Base-by-base conservation (phyloP, 495 filamentous ascomycete species). In the Glutinoglossum americanum region DNA sequence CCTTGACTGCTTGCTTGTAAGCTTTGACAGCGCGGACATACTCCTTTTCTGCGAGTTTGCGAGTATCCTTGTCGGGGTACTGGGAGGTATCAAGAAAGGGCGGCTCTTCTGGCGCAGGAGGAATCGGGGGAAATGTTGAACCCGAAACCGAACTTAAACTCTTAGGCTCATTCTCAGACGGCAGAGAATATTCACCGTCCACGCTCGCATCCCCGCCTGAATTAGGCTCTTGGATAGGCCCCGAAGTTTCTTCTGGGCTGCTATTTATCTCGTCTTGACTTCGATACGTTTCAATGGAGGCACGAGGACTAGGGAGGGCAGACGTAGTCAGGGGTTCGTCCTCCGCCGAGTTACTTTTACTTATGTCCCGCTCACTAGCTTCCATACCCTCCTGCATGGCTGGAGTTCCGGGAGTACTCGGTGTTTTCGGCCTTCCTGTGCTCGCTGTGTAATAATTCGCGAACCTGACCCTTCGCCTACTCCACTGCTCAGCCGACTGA, bases 401-500 rank as follows among this genome's bases (percentile, higher is more conserved):
- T 25, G 44, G 15, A 6, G 21, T 47, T 51, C 60, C 27, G 19
- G 64, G 59, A 32, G 59, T 59, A 0, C 67, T 62, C 26, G 66
- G 62, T 47, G 69, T 66, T 17, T 60, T 49, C 59, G 73, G 73
- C 57, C 71, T 70, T 1, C 87, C 89, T 4, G 82, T 84, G 57
- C 85, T 89, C 27, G 84, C 75, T 9, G 90, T 94, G 64, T 92
- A 95, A 66, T 94, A 96, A 63, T 96, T 94, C 44, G 86, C 72
- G 63, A 95, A 94, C 1, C 87, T 74, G 11, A 90, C 75, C 55
- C 77, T 72, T 55, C 64, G 57, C 45, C 32, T 61, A 59, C 51
- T 57, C 25, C 28, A 19, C 47, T 30, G 6, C 33, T n/a, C 51
- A 15, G 49, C 19, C 28, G 45, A 57, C 62, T 30, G 7, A 45